Evolutionary conservation across 2,329 filamentous ascomycete species (phyloP).

Genomic region (Juglanconis sp.): DNA sequence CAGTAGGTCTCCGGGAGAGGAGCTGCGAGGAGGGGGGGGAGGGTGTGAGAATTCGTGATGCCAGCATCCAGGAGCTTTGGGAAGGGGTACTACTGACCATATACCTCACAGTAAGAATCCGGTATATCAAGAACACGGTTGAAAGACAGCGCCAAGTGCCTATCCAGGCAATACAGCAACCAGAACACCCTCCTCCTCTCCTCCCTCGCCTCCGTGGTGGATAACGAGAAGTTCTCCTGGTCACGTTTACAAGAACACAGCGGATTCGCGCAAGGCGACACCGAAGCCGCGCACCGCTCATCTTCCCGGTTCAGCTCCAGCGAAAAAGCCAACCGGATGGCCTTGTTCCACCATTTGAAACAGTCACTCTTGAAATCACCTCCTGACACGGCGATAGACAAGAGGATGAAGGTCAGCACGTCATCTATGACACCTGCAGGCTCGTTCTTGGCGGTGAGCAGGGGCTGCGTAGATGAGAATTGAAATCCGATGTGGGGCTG

Average conservation of each 20-base stretch:
- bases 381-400: slow-evolving; percentile 44
- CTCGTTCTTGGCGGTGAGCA: slow-evolving; percentile 32
- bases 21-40: slow-evolving; percentile 18
- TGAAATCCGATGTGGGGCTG: slow-evolving; percentile 24
- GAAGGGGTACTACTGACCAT: slow-evolving; percentile 24
- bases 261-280: slow-evolving; percentile 30
- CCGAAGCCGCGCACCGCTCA: slow-evolving; percentile 24
- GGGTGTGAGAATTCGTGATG: background rate
- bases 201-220: slow-evolving; percentile 40
- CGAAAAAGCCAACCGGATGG: slow-evolving; percentile 35
- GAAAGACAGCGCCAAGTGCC: slow-evolving; percentile 45
- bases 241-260: slow-evolving; percentile 30
- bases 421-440: slow-evolving; percentile 36
- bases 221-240: slow-evolving; percentile 23
- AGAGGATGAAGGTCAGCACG: slow-evolving; percentile 42
- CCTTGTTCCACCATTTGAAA: slow-evolving; percentile 46
- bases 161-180: slow-evolving; percentile 44
- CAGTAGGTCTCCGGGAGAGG: slow-evolving; percentile 40
- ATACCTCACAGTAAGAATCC: slow-evolving; percentile 43
- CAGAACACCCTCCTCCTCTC: slow-evolving; percentile 46
- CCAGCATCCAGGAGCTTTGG: rapidly evolving
- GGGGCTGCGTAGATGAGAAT: slow-evolving; percentile 24
- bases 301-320: slow-evolving; percentile 38
- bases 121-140: slow-evolving; percentile 41
- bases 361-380: slow-evolving; percentile 47